Conservation (phyloP, 768 basidiomycete species). For the Hypsizygus marmoreus region DNA sequence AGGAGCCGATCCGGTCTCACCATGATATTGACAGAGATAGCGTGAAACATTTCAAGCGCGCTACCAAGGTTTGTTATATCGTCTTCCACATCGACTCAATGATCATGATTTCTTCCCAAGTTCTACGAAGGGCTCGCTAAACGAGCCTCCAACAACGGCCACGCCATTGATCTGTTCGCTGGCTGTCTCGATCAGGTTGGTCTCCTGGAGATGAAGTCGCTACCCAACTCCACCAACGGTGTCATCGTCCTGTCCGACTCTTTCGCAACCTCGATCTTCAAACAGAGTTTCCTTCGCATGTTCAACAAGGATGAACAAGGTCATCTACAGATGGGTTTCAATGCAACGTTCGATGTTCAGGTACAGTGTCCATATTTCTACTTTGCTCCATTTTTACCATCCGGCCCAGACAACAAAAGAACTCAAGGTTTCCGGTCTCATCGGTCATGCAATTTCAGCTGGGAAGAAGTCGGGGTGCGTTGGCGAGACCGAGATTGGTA, state of each 20-base stretch:
- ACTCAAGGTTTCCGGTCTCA: slow-evolving; percentile 95
- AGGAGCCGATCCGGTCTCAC: slow-evolving; percentile 97
- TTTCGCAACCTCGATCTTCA: slow-evolving; percentile 97
- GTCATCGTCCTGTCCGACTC: slow-evolving; percentile 96
- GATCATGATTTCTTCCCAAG: slow-evolving; percentile 48
- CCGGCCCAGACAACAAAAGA: slow-evolving; percentile 89
- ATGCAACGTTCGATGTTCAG: slow-evolving; percentile 98
- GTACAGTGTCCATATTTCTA: slow-evolving; percentile 37
- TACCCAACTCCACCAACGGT: slow-evolving; percentile 95
- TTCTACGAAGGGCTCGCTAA: slow-evolving; percentile 95
- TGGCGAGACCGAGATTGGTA: slow-evolving; percentile 98
- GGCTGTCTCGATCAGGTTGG: slow-evolving; percentile 99
- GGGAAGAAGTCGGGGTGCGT: slow-evolving; percentile 97
- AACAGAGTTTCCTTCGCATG: slow-evolving; percentile 92
- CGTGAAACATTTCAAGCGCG: slow-evolving; percentile 96
- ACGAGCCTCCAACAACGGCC: slow-evolving; percentile 91
- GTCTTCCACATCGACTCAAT: slow-evolving; percentile 2
- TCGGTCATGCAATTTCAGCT: slow-evolving; percentile 95
- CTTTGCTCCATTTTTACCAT: background rate
- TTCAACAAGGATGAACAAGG: slow-evolving; percentile 94
- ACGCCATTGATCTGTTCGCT: slow-evolving; percentile 93
- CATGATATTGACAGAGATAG: slow-evolving; percentile 98
- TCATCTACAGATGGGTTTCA: slow-evolving; percentile 95
- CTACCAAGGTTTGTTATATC: slow-evolving; percentile 72
- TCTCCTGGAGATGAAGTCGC: slow-evolving; percentile 93